A percentile compares a stretch with the other conserved stretches of the same genome.
These are phyloP conservation scores for Plenodomus lindquistii DNA, from an alignment of 2,329 filamentous ascomycete genomes.

Conservation along the genomic window DNA sequence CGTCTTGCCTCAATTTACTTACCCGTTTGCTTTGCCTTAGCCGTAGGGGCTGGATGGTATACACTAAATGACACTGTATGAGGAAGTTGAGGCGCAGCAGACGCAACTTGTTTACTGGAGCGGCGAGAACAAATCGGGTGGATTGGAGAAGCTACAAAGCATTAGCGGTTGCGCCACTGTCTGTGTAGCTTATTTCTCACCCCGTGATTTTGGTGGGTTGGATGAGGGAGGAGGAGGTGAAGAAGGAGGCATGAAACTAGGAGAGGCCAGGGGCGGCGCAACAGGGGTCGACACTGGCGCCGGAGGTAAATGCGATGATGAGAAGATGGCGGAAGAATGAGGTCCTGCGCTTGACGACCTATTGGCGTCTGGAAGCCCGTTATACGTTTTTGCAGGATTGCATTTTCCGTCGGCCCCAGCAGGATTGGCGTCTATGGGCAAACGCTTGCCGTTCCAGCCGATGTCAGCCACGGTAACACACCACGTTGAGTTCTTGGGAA, in stretches of 20 bases:
- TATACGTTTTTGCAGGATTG: conserved; percentile 7
- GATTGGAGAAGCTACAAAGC: neutral
- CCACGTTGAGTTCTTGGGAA: conserved; percentile 2
- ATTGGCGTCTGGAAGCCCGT: conserved; percentile 9
- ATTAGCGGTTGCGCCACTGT: no score
- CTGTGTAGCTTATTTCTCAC: no score
- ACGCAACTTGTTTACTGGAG: neutral
- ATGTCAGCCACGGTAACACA: conserved; percentile 20
- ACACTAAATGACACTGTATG: neutral
- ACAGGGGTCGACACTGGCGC: neutral
- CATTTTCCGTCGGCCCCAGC: conserved; percentile 15
- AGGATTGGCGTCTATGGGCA: conserved; percentile 11
- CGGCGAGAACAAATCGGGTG: neutral
- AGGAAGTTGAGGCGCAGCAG: neutral
- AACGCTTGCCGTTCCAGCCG: conserved; percentile 4
- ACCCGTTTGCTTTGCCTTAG: neutral
- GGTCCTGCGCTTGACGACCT: neutral
- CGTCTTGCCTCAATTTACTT: neutral
- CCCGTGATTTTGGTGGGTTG: no score
- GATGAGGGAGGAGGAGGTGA: no score
- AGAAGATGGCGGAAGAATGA: neutral
- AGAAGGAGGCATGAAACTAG: no score
- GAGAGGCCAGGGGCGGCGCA: no score
- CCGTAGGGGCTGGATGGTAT: neutral
- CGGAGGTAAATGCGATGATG: no score